phyloP scores from a whole-genome alignment of 2,329 filamentous ascomycete species.

The Talaromyces sp. region DNA sequence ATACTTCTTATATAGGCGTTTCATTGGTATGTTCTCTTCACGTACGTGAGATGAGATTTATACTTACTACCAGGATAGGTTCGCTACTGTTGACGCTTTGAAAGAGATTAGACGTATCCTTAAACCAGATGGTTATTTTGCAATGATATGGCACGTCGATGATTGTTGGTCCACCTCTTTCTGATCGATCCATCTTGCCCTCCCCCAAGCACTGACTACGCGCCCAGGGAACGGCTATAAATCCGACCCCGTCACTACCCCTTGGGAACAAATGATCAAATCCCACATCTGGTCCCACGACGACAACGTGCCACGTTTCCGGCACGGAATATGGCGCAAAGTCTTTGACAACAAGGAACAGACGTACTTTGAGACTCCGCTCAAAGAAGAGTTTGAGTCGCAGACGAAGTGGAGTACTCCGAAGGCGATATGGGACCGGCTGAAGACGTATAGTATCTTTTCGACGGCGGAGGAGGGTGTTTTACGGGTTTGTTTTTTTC shows the following conservation, averaged over 20 bases:
- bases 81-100: constrained; percentile 61
- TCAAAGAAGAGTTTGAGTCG: constrained; percentile 54
- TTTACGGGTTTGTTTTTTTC: constrained; percentile 37
- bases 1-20: constrained; percentile 39
- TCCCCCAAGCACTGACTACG: background rate
- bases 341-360: constrained; percentile 61
- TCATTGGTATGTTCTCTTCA: constrained; percentile 49
- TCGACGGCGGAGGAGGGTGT: constrained; percentile 54
- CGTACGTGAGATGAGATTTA: background rate
- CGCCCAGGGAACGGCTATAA: constrained; percentile 60
- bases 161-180: constrained; percentile 52
- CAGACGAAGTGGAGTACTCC: constrained; percentile 58
- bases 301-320: constrained; percentile 62
- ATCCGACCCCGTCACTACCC: constrained; percentile 52
- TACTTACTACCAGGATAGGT: constrained; percentile 47
- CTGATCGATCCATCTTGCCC: background rate
- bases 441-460: constrained; percentile 66
- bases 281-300: constrained; percentile 54
- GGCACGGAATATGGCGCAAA: constrained; percentile 60
- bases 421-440: constrained; percentile 61
- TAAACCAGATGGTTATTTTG: constrained; percentile 57
- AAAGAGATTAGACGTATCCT: constrained; percentile 65
- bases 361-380: constrained; percentile 58
- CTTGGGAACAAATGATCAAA: constrained; percentile 62
- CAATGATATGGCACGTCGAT: constrained; percentile 71